Conservation (phyloP, 176 grass and related monocot genomes). For the Microstegium vimineum region DNA sequence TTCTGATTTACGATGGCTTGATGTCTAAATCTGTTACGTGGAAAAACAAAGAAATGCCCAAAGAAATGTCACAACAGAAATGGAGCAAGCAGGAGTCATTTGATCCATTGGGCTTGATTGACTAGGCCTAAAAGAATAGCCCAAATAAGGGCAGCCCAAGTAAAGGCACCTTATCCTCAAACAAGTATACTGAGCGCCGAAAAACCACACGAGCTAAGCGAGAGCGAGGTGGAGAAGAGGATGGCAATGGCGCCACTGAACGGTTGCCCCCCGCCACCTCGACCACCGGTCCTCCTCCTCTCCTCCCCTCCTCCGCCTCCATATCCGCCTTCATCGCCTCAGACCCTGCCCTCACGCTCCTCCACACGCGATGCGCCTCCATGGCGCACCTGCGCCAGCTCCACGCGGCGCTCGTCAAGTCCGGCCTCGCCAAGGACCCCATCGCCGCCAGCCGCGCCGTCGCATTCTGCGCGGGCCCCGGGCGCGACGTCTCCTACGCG, state of each 20-base stretch:
- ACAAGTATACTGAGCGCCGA: not conserved
- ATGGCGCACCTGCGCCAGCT: conserved; percentile 67
- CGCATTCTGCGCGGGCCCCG: conserved; percentile 43
- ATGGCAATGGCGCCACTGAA: conserved; percentile 35
- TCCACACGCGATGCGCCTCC: conserved; percentile 61
- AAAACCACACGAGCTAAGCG: not conserved
- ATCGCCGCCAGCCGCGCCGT: conserved; percentile 66
- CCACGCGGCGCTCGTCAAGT: conserved; percentile 64
- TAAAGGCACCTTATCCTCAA: conserved; percentile 17
- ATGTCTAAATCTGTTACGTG: no score
- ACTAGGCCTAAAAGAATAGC: not conserved
- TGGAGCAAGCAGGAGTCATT: no score
- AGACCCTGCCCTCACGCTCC: conserved; percentile 40
- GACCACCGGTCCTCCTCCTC: not conserved
- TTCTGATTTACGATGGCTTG: not conserved
- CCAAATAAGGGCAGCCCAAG: not conserved
- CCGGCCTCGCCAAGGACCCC: conserved; percentile 52
- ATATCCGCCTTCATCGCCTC: conserved; percentile 56
- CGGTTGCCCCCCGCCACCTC: not conserved
- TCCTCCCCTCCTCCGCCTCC: conserved; percentile 39
- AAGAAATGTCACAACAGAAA: no score
- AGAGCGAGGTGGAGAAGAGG: not conserved
- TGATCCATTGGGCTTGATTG: not conserved
- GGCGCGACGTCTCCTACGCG: conserved; percentile 41
- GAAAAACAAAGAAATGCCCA: no score